These are phyloP conservation scores for Ganoderma lingzhi DNA, from an alignment of 1,284 basidiomycete genomes.

Conservation along the genomic window DNA sequence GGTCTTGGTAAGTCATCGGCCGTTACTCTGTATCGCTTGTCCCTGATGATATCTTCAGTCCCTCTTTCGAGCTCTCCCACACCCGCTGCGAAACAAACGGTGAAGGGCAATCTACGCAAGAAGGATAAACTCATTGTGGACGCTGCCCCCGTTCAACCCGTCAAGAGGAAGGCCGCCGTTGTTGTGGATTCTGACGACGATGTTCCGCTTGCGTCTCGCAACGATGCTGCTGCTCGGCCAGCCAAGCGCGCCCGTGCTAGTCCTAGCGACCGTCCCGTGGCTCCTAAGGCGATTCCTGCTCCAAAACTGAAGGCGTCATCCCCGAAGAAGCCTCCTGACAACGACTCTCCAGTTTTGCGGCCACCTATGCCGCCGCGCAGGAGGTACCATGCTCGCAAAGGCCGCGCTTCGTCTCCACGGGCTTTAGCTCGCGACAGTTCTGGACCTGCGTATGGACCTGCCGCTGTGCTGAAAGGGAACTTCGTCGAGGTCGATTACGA, in stretches of 20 bases:
- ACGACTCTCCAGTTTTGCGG: constrained; percentile 27
- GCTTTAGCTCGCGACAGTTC: neutral
- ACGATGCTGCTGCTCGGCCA: constrained; percentile 8
- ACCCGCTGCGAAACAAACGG: constrained; percentile 27
- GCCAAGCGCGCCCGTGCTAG: constrained; percentile 29
- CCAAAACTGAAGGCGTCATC: neutral
- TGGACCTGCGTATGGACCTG: neutral
- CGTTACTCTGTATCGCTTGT: neutral
- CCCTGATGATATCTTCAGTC: constrained; percentile 11
- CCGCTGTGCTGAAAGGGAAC: neutral
- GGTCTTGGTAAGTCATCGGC: constrained; percentile 17
- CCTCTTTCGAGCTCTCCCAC: constrained; percentile 31
- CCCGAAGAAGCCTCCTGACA: neutral
- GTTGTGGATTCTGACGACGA: constrained; percentile 11
- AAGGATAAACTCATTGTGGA: constrained; percentile 21
- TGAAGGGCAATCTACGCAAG: constrained; percentile 36
- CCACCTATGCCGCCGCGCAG: constrained; percentile 28
- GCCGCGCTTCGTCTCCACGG: constrained; percentile 30
- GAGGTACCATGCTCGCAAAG: constrained; percentile 37
- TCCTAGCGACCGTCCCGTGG: neutral
- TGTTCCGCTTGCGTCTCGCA: neutral
- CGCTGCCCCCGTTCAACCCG: neutral
- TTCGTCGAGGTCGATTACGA: constrained; percentile 36
- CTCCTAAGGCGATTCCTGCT: neutral
- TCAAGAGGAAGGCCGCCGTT: constrained; percentile 22